A percentile compares a stretch with the other conserved stretches of the same genome.
Conservation (phyloP, 306 rosid genomes). For the Potentilla sterilis region DNA sequence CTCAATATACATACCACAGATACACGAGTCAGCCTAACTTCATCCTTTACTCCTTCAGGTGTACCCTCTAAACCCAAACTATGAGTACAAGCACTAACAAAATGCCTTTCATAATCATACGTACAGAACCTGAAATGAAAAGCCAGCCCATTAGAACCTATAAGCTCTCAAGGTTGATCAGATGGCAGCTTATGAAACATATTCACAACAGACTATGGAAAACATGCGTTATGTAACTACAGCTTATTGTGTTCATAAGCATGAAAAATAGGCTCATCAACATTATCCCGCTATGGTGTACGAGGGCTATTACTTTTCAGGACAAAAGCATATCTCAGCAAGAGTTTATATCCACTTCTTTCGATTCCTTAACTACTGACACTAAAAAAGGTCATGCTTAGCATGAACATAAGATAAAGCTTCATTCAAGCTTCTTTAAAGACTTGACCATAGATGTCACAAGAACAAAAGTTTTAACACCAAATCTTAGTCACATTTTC, state of each 20-base stretch:
- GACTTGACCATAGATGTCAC: not conserved
- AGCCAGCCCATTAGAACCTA: slow-evolving; percentile 10
- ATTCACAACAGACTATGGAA: not conserved
- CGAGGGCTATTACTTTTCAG: not conserved
- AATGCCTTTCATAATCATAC: slow-evolving; percentile 93
- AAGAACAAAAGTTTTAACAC: not conserved
- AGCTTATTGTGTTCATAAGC: slow-evolving; percentile 9
- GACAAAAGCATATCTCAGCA: not conserved
- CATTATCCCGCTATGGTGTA: not conserved
- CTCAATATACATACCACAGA: slow-evolving; percentile 59
- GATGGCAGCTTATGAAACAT: not conserved
- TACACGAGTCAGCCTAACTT: slow-evolving; percentile 92
- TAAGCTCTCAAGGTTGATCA: slow-evolving; percentile 8
- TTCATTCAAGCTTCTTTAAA: not conserved
- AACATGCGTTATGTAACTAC: not conserved
- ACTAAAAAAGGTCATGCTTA: not conserved
- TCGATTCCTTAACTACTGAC: not conserved
- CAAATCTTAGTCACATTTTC: not conserved
- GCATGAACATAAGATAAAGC: not conserved
- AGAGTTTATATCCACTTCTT: not conserved
- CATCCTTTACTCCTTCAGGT: slow-evolving; percentile 97
- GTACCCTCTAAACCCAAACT: slow-evolving; percentile 93
- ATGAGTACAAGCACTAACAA: slow-evolving; percentile 94
- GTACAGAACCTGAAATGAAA: slow-evolving; percentile 73
- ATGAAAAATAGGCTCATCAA: slow-evolving; percentile 2